Conservation (phyloP, 768 basidiomycete species). For the Neoboletus brunneissimus region DNA sequence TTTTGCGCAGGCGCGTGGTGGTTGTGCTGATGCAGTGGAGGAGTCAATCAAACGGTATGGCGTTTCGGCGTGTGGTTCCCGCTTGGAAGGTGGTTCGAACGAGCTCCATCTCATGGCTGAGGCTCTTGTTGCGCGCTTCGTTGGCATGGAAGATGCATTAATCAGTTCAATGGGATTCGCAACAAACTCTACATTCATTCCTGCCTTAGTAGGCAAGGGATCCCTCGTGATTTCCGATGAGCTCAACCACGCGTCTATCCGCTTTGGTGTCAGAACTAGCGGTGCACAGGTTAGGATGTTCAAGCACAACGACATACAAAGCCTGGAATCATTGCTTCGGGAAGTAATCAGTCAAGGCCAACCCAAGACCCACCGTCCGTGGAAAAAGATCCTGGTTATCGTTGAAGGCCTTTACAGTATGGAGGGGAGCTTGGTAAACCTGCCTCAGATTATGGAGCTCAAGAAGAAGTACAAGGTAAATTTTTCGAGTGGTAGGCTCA, state of each 20-base stretch:
- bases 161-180: constrained; percentile 97
- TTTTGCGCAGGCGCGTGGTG: constrained; percentile 90
- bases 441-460: constrained; percentile 79
- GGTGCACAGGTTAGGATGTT: constrained; percentile 89
- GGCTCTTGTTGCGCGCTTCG: constrained; percentile 83
- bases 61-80: constrained; percentile 67
- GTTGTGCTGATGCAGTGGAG: constrained; percentile 93
- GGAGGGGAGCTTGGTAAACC: constrained; percentile 92
- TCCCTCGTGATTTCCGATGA: constrained; percentile 96
- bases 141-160: constrained; percentile 87
- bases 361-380: constrained; percentile 95
- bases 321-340: constrained; percentile 73
- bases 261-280: constrained; percentile 85
- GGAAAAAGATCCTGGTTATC: constrained; percentile 96
- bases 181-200: constrained; percentile 91
- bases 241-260: constrained; percentile 92
- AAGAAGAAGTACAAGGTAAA: constrained; percentile 93
- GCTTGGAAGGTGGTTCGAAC: constrained; percentile 81
- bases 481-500: constrained; percentile 12
- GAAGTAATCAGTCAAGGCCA: constrained; percentile 97
- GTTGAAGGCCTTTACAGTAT: constrained; percentile 97
- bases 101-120: constrained; percentile 83
- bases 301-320: constrained; percentile 95
- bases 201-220: constrained; percentile 86
- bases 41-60: constrained; percentile 80